phyloP scores from a whole-genome alignment of 2,329 filamentous ascomycete species.

The Cephalotrichum gorgonifer region DNA sequence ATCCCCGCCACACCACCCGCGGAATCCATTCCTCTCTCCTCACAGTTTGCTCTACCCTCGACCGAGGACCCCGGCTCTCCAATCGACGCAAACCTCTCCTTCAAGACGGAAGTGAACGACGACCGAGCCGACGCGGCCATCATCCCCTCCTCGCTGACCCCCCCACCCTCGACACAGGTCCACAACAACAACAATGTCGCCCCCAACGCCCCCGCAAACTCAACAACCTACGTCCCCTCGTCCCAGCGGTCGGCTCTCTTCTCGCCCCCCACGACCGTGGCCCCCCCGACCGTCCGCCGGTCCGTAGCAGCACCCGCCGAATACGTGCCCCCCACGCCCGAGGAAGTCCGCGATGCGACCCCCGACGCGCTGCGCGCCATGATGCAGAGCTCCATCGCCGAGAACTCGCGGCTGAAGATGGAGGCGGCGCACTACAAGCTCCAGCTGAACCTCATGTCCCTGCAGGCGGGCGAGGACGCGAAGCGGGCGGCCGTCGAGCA shows the following conservation, averaged over 20 bases:
- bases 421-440: slow-evolving; percentile 84
- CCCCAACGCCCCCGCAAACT: neutral
- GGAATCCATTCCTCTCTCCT: slow-evolving; percentile 16
- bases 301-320: slow-evolving; percentile 20
- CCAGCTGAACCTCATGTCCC: slow-evolving; percentile 72
- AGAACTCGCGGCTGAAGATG: slow-evolving; percentile 58
- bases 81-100: slow-evolving; percentile 34
- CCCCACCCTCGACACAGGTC: slow-evolving; percentile 3
- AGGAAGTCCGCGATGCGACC: slow-evolving; percentile 41
- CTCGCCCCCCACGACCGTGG: slow-evolving; percentile 34
- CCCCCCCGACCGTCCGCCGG: slow-evolving; percentile 1
- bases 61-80: slow-evolving; percentile 47
- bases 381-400: slow-evolving; percentile 42
- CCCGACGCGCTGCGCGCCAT: slow-evolving; percentile 46
- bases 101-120: slow-evolving; percentile 42
- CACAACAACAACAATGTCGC: slow-evolving; percentile 13
- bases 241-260: slow-evolving; percentile 38
- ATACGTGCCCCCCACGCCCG: slow-evolving; percentile 34
- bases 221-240: neutral
- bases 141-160: slow-evolving; percentile 28
- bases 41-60: slow-evolving; percentile 45
- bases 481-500: slow-evolving; percentile 86
- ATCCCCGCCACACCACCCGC: slow-evolving; percentile 3
- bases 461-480: slow-evolving; percentile 75
- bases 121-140: slow-evolving; percentile 47